phyloP scores from a whole-genome alignment of 140 eudicot genomes.

The Erigeron philadelphicus region DNA sequence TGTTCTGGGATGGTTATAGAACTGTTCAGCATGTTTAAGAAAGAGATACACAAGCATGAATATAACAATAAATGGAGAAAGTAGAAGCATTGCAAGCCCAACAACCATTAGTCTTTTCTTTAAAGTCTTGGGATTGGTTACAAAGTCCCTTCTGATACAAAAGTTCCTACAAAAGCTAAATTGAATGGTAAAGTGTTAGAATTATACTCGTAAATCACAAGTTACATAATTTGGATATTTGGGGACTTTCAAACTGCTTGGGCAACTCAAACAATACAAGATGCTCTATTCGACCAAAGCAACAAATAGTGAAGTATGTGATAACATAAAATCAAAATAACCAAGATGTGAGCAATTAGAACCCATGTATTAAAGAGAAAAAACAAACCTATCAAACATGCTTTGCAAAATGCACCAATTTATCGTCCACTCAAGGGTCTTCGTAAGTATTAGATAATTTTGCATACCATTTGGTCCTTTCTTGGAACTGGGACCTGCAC shows the following conservation, averaged over 20 bases:
- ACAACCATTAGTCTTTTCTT: slow-evolving; percentile 21
- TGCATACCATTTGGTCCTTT: slow-evolving; percentile 18
- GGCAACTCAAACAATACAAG: not conserved
- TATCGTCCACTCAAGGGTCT: slow-evolving; percentile 16
- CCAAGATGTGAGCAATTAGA: not conserved
- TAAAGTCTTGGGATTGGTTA: not conserved
- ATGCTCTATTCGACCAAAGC: not conserved
- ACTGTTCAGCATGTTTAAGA: slow-evolving; percentile 22
- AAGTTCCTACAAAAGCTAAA: slow-evolving; percentile 3
- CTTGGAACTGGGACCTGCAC: slow-evolving; percentile 18
- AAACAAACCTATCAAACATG: slow-evolving; percentile 23
- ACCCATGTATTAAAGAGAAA: not conserved
- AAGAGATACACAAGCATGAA: slow-evolving; percentile 27
- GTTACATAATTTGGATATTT: not conserved
- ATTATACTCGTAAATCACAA: not conserved
- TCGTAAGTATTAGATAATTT: not conserved
- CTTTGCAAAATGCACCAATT: slow-evolving; percentile 23
- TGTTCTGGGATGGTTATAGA: slow-evolving; percentile 21
- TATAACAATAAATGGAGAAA: slow-evolving; percentile 16
- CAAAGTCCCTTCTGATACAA: slow-evolving; percentile 15
- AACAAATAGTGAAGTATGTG: not conserved
- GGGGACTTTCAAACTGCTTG: not conserved
- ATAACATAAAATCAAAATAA: too few relatives aligned
- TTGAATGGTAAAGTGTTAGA: not conserved
- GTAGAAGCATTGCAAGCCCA: slow-evolving; percentile 24